Evolutionary conservation across 768 basidiomycete species (phyloP), one percentile per base, ranked within the genome.

Genomic region (Hirschioporus abietinus): DNA sequence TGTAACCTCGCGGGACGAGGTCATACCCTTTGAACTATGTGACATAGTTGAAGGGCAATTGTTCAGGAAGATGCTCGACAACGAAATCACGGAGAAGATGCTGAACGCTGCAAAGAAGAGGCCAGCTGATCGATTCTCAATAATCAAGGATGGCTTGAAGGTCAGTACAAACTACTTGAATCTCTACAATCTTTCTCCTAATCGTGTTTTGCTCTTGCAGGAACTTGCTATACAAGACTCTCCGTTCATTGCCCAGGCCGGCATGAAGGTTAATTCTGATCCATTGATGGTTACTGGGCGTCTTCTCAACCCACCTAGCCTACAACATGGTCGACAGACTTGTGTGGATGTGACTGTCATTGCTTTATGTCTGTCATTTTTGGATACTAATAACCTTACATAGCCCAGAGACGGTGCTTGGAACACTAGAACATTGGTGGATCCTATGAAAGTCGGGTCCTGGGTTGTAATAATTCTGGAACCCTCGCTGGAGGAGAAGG

Each of bases 21-120:
- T 87, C 24, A 70, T 80, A 5, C 87, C 87, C 0, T 77, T 82
- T 0, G 86, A 89, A 66, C 66, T 84, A 0, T 86, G 84, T 65
- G 26, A 68, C 0, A 67, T 89, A 12, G 69, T 78, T 3, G 76
- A 79, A 0, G 80, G 84, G 1, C 87, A 89, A 64, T 70, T 86
- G 0, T 87, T 78, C 70, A 83, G 74, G 64, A 77, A 78, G 63
- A 81, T 76, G 66, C 67, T 87, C 0, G 80, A 81, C 0, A 78
- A 78, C 0, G 74, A 79, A 68, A 66, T 74, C 30, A 79, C 68
- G 57, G 71, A 74, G 7, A 73, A 73, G 0, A 82, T 84, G 69
- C 80, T 87, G 0, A 76, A 76, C 0, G 87, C 87, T 63, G 77
- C 86, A 0, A 82, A 82, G 0, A 74, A 82, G 68, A 81, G 72